Evolutionary conservation across 148 eudicot genomes (phyloP).

Genomic region (Rhododendron ferrugineum): DNA sequence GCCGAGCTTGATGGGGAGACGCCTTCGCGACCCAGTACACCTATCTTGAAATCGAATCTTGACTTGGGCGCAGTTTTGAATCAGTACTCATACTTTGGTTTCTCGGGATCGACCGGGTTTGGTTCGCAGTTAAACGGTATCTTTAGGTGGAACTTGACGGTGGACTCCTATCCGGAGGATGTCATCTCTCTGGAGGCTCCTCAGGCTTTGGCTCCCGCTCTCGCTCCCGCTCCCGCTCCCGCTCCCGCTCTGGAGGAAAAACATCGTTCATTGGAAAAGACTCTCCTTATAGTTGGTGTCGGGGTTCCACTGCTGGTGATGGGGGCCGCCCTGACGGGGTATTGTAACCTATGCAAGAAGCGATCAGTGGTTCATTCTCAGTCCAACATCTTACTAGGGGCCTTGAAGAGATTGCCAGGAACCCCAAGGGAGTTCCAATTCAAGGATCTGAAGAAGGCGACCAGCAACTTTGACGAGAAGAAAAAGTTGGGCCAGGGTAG

Average conservation of each 20-base stretch:
- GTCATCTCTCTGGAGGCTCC: too few relatives aligned
- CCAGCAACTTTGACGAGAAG: slow-evolving; percentile 61
- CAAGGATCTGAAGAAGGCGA: slow-evolving; percentile 68
- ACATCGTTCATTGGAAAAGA: background rate
- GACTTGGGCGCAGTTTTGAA: slow-evolving; percentile 40
- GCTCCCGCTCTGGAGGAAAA: background rate
- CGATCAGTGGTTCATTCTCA: slow-evolving; percentile 11
- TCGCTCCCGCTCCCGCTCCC: too few relatives aligned
- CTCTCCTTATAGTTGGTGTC: slow-evolving; percentile 17
- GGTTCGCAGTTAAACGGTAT: slow-evolving; percentile 58
- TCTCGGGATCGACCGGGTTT: slow-evolving; percentile 65
- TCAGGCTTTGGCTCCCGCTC: too few relatives aligned
- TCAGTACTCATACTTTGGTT: slow-evolving; percentile 65
- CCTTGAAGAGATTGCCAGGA: slow-evolving; percentile 64
- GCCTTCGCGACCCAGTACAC: slow-evolving; percentile 49
- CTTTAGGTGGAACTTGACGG: slow-evolving; percentile 72
- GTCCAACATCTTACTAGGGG: slow-evolving; percentile 43
- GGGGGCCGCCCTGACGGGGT: slow-evolving; percentile 12
- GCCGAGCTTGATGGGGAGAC: background rate
- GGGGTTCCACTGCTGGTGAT: slow-evolving; percentile 14
- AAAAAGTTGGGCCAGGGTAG: slow-evolving; percentile 76
- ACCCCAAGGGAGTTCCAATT: slow-evolving; percentile 62
- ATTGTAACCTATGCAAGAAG: slow-evolving; percentile 16
- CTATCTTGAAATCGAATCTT: slow-evolving; percentile 35
- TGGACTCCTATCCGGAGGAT: slow-evolving; percentile 11